These are phyloP conservation scores for Botrytis fabae DNA, from an alignment of 2,329 filamentous ascomycete species.

Conservation along the genomic window DNA sequence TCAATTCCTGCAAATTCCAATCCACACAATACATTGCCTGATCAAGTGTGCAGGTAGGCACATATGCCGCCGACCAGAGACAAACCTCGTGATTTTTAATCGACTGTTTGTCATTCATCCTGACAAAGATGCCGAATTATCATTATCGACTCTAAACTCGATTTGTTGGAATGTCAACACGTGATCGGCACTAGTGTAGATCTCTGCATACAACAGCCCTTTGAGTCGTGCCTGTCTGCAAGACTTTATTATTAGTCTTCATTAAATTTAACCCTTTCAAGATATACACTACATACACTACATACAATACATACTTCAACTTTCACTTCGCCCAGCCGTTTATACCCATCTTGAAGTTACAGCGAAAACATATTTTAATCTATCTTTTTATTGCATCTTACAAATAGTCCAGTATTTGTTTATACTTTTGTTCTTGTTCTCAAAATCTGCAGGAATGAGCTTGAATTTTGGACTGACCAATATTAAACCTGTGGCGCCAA, in stretches of 20 bases:
- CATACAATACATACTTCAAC: not conserved
- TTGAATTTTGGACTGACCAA: slow-evolving; percentile 6
- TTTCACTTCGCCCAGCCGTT: not conserved
- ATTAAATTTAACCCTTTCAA: not conserved
- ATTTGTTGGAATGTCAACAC: not conserved
- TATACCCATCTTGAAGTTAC: not conserved
- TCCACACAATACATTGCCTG: not conserved
- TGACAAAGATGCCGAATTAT: not conserved
- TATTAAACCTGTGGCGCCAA: not conserved
- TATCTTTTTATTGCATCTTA: not conserved
- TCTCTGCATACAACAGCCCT: not conserved
- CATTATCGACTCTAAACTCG: not conserved
- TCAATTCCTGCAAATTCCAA: not conserved
- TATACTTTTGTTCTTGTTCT: not conserved
- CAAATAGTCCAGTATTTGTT: not conserved
- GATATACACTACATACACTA: not conserved
- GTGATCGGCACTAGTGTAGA: slow-evolving; percentile 2
- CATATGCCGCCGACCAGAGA: not conserved
- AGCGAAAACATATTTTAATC: not conserved
- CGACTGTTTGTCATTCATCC: not conserved
- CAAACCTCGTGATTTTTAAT: not conserved
- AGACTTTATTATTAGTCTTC: not conserved
- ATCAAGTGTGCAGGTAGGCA: not conserved
- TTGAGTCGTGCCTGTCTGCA: not conserved
- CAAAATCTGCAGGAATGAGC: slow-evolving; percentile 1